Percentiles rank a stretch among this genome's conserved stretches.
Evolutionary conservation across 1,284 basidiomycete species (phyloP).

Genomic region (Anthracocystis panici-leucophaei): DNA sequence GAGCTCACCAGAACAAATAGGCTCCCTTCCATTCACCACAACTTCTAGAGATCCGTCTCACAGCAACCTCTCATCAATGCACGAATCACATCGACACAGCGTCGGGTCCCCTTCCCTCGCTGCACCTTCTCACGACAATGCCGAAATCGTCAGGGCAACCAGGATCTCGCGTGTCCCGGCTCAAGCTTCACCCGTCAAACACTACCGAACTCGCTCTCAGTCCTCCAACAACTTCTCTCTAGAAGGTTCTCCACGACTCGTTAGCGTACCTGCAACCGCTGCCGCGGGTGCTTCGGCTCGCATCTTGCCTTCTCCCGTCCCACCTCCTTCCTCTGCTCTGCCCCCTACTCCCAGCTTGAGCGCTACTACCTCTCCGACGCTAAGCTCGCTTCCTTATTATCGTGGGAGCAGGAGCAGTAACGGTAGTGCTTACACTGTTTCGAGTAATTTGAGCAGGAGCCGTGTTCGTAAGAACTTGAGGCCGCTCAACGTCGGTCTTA

Average conservation of each 20-base stretch:
- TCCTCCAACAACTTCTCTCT: conserved; percentile 13
- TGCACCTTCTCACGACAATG: background rate
- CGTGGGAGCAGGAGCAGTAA: background rate
- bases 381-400: background rate
- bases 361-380: background rate
- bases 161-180: conserved; percentile 19
- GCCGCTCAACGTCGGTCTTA: conserved; percentile 19
- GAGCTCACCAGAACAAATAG: no score
- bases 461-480: conserved; percentile 13
- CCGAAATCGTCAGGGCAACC: conserved; percentile 23
- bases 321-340: conserved; percentile 30
- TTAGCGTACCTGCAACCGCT: background rate
- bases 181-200: conserved; percentile 19
- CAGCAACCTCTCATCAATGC: no score
- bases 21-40: no score
- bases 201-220: conserved; percentile 20
- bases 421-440: conserved; percentile 5
- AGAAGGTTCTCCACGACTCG: background rate
- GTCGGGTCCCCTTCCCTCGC: background rate
- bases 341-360: conserved; percentile 24
- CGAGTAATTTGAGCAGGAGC: conserved; percentile 12
- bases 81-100: no score
- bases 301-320: conserved; percentile 31
- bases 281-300: conserved; percentile 8
- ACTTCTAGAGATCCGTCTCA: no score